phyloP scores from a whole-genome alignment of 139 green algal species.

The Diplosphaera chodatii region DNA sequence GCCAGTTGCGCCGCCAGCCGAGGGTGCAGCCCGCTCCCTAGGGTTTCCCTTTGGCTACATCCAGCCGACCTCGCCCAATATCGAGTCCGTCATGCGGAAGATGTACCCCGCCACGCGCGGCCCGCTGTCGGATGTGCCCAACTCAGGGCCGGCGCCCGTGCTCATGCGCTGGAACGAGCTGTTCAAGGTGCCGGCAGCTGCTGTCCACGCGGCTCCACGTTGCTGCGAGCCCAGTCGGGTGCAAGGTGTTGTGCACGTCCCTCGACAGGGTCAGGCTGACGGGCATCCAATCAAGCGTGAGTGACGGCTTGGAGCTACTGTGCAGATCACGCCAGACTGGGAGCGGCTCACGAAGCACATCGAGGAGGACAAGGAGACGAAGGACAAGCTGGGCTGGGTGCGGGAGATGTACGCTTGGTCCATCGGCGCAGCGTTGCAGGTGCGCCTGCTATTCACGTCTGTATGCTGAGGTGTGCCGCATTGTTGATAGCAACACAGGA shows the following conservation, averaged over 20 bases:
- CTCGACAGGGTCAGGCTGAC: too few species aligned
- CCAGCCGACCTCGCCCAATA: slow-evolving; percentile 29
- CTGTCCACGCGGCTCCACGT: too few species aligned
- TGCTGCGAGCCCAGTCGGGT: too few species aligned
- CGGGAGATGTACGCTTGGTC: slow-evolving; percentile 89
- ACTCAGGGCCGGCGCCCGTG: slow-evolving; percentile 33
- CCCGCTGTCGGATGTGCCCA: slow-evolving; percentile 32
- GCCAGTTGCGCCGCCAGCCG: slow-evolving; percentile 23
- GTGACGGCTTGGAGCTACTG: too few species aligned
- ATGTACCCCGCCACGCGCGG: slow-evolving; percentile 35
- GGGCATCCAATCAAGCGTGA: too few species aligned
- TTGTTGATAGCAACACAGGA: too few species aligned
- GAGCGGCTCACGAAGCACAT: slow-evolving; percentile 67
- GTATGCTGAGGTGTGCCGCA: too few species aligned
- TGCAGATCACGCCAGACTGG: slow-evolving; percentile 63
- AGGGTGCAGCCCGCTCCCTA: slow-evolving; percentile 32
- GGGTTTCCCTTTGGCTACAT: slow-evolving; percentile 79
- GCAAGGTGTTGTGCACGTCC: too few species aligned
- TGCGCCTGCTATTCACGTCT: too few species aligned
- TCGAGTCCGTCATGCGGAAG: slow-evolving; percentile 30
- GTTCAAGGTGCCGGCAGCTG: too few species aligned
- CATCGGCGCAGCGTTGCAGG: slow-evolving; percentile 26
- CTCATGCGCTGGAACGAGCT: slow-evolving; percentile 47
- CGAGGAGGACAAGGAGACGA: slow-evolving; percentile 51
- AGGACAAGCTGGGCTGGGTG: slow-evolving; percentile 69